phyloP scores from a whole-genome alignment of 306 rosid species.

The Macrotyloma uniflorum region DNA sequence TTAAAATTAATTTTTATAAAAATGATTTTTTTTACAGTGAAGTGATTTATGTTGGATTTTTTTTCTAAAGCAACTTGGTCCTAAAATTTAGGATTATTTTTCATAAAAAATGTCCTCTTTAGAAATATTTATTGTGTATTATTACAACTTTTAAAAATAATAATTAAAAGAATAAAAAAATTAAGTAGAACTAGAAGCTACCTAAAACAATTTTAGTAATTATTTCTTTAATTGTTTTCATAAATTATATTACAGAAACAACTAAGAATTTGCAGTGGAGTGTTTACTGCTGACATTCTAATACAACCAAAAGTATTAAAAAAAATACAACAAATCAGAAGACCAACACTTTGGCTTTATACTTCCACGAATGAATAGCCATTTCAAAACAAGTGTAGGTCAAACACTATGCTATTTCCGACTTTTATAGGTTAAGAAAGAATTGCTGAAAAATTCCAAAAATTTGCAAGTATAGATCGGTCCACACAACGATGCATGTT shows the following conservation, averaged over 20 bases:
- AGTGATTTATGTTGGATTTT: too few species aligned
- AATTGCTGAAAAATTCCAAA: slow-evolving; percentile 29
- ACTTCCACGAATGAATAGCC: background rate
- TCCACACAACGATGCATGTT: slow-evolving; percentile 39
- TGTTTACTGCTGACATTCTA: background rate
- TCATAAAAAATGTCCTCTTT: too few species aligned
- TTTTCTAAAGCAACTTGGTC: too few species aligned
- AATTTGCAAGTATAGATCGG: slow-evolving; percentile 28
- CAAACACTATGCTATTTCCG: slow-evolving; percentile 34
- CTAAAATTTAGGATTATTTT: too few species aligned
- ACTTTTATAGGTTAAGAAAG: slow-evolving; percentile 17
- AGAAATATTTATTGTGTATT: too few species aligned
- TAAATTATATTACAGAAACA: background rate
- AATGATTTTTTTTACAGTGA: too few species aligned
- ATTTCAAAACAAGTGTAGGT: slow-evolving; percentile 31
- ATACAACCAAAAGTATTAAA: background rate
- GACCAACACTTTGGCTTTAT: background rate
- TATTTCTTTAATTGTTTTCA: background rate
- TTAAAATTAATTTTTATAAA: too few species aligned
- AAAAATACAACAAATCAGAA: background rate
- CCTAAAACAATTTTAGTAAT: too few species aligned
- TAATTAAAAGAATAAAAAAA: too few species aligned
- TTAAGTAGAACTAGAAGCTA: too few species aligned
- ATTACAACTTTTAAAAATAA: too few species aligned
- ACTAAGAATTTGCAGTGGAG: background rate